Conservation (phyloP, 1,284 basidiomycete species). For the Xerocomus amazonicus region DNA sequence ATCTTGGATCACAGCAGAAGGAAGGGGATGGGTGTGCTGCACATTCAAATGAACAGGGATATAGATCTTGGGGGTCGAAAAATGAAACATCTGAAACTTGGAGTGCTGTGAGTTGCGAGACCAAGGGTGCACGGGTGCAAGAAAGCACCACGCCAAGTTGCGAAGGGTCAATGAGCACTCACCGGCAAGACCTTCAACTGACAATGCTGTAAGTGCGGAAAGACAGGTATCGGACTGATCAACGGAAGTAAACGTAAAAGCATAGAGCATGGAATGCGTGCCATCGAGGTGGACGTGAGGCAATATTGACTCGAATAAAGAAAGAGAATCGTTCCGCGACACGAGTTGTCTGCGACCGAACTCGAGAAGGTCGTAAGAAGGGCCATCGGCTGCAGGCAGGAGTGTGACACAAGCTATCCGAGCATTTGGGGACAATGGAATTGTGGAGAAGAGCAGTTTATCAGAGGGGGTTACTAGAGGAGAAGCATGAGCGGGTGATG, state of each 20-base stretch:
- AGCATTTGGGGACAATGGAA: constrained; percentile 36
- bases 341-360: constrained; percentile 49
- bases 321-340: constrained; percentile 33
- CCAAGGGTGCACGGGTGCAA: neutral
- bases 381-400: constrained; percentile 31
- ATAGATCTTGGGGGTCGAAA: constrained; percentile 48
- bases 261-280: constrained; percentile 44
- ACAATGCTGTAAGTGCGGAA: constrained; percentile 32
- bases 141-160: neutral
- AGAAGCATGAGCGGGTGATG: constrained; percentile 15
- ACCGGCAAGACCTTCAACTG: constrained; percentile 51
- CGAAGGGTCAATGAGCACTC: constrained; percentile 27
- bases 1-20: constrained; percentile 34
- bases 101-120: constrained; percentile 12
- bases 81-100: constrained; percentile 35
- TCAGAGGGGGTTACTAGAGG: constrained; percentile 34
- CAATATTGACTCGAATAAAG: constrained; percentile 48
- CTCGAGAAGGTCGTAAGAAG: constrained; percentile 48
- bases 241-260: constrained; percentile 49
- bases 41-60: constrained; percentile 51
- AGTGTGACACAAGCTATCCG: constrained; percentile 47
- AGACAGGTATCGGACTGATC: constrained; percentile 31
- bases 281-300: constrained; percentile 45
- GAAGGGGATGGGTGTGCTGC: constrained; percentile 42
- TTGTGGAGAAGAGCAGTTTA: constrained; percentile 36